Evolutionary conservation across 2,329 filamentous ascomycete species (phyloP), one percentile per base, ranked within the genome.

Genomic region (Penicillium digitatum): DNA sequence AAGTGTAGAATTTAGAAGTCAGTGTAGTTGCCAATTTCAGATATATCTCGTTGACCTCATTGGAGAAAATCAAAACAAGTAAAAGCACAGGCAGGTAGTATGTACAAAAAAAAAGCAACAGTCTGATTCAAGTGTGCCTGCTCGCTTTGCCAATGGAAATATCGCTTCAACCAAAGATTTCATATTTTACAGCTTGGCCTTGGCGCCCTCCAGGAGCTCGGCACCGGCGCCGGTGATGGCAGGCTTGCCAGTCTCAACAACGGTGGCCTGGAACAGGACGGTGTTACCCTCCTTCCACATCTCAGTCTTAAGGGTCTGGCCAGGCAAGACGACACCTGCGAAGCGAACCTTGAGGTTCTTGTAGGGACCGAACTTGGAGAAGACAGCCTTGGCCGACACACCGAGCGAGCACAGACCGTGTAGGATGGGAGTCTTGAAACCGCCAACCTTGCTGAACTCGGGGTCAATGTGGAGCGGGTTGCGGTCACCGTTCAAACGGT

Each of bases 381-480:
- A 88, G 37, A 99, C 85, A 57, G 93, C 91, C 82, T 96, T 96
- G 62, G 87, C 90, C 16, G 89, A 87, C 62, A 97, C 85, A 64
- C 94, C 94, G 68, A 99, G 93, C 72, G 87, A 94, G 82, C 91
- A 96, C 35, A 99, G 84, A n/a, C 94, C 94, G 79, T 99, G 94
- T 51, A 99, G 81, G 71, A 99, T 99, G 12, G 94, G 94, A 27
- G 80, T 84, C 77, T 94, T 88, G 85, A 99, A 99, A 56, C 94
- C 94, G 56, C 93, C 94, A 66, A 95, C 87, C 79, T 94, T 94
- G 77, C 90, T 90, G 76, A 99, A 97, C 47, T 85, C 83, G 1
- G 94, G 94, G 74, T 99, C 94, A 59, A 99, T 88, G 78, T 99
- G 94, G 1, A 99, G 85, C 14, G 94, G 94, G 80, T 99, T 97